These are phyloP conservation scores for Pestalotiopsis sp. DNA, from an alignment of 2,329 filamentous ascomycete species.

Conservation along the genomic window DNA sequence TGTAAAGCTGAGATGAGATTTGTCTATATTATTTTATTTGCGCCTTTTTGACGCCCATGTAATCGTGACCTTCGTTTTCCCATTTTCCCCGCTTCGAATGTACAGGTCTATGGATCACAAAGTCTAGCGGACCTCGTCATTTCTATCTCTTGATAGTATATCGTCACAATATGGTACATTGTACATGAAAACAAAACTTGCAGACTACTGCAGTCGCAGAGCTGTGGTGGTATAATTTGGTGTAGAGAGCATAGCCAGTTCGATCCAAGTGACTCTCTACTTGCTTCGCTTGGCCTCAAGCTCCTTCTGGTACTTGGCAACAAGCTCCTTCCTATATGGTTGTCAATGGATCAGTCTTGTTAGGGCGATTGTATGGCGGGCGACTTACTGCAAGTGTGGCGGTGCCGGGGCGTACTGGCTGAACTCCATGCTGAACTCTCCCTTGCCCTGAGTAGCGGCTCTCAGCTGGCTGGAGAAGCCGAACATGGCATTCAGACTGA, in stretches of 20 bases:
- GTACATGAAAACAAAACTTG: neutral
- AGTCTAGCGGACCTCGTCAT: neutral
- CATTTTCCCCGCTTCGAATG: neutral
- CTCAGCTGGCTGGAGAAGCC: constrained; percentile 90
- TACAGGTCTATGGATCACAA: constrained; percentile 8
- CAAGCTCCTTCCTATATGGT: constrained; percentile 52
- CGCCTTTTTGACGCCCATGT: neutral
- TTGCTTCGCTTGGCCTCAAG: constrained; percentile 57
- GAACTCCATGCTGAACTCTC: constrained; percentile 98
- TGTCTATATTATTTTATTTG: neutral
- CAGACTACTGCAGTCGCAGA: neutral
- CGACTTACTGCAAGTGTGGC: constrained; percentile 80
- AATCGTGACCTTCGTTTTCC: neutral
- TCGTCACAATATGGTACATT: constrained; percentile 8
- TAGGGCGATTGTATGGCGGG: neutral
- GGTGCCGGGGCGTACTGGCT: constrained; percentile 90
- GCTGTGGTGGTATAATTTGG: neutral
- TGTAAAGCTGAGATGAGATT: neutral
- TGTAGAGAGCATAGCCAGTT: neutral
- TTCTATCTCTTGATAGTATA: constrained; percentile 8
- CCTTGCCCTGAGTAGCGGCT: constrained; percentile 95
- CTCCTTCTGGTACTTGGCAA: constrained; percentile 61
- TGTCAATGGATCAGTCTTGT: constrained; percentile 21
- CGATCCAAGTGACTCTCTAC: constrained; percentile 30
- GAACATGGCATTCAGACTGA: constrained; percentile 95